Evolutionary conservation across 805 yeast species (phyloP).

Genomic region (Yueomyces sinensis): DNA sequence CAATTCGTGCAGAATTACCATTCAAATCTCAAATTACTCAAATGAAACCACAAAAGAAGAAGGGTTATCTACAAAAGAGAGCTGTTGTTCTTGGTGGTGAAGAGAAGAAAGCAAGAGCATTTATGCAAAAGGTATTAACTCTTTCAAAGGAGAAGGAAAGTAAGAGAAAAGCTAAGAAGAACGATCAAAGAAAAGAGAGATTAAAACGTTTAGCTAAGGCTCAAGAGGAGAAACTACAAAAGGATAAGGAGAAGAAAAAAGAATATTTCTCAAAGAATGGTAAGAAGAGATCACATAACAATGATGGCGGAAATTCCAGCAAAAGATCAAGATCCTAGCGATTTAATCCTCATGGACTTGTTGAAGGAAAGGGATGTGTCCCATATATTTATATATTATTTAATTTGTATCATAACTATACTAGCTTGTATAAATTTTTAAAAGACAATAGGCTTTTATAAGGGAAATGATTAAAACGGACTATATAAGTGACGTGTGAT

Average conservation of each 20-base stretch:
- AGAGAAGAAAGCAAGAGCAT: slow-evolving; percentile 83
- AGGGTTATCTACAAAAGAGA: slow-evolving; percentile 74
- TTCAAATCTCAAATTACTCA: slow-evolving; percentile 82
- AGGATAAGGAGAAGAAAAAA: slow-evolving; percentile 75
- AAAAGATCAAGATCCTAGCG: slow-evolving; percentile 7
- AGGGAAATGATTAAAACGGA: no score
- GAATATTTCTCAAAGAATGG: slow-evolving; percentile 69
- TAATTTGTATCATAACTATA: no score
- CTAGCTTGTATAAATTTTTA: no score
- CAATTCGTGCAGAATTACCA: slow-evolving; percentile 67
- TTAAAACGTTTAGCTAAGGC: slow-evolving; percentile 63
- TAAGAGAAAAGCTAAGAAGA: slow-evolving; percentile 60
- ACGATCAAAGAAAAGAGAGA: slow-evolving; percentile 61
- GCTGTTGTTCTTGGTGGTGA: slow-evolving; percentile 90
- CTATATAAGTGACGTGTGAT: no score
- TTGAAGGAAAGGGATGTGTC: no score
- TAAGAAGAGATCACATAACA: slow-evolving; percentile 38
- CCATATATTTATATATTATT: no score
- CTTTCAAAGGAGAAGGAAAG: slow-evolving; percentile 75
- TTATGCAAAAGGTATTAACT: slow-evolving; percentile 78
- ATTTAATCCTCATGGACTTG: not conserved
- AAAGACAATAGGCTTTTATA: no score
- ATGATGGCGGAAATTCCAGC: slow-evolving; percentile 18
- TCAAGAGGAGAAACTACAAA: slow-evolving; percentile 57
- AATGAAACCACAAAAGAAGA: slow-evolving; percentile 78